A percentile compares a stretch with the other conserved stretches of the same genome.
Conservation (phyloP, 163 green algal genomes). For the Trebouxiophyceae sp. region DNA sequence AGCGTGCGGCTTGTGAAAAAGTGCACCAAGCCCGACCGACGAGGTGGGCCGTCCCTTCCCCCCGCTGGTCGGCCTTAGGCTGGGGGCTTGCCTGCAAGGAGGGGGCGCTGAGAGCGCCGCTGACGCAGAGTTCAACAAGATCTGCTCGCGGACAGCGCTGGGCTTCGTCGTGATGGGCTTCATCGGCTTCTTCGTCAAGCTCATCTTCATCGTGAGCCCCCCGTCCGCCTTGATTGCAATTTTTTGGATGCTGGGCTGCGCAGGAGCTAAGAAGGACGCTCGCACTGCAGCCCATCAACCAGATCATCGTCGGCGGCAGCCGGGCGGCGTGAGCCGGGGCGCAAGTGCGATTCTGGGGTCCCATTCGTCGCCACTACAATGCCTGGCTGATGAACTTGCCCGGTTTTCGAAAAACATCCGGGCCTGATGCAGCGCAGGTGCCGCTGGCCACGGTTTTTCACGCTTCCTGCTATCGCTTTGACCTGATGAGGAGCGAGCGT, state of each 20-base stretch:
- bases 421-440: too few relatives aligned
- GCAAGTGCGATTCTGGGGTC: too few relatives aligned
- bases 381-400: too few relatives aligned
- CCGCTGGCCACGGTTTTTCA: too few relatives aligned
- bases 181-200: constrained; percentile 96
- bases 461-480: too few relatives aligned
- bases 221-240: too few relatives aligned
- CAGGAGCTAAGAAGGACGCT: not conserved
- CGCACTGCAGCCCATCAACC: constrained; percentile 75
- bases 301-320: constrained; percentile 61
- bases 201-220: constrained; percentile 81
- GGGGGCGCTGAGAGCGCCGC: not conserved
- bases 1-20: constrained; percentile 79
- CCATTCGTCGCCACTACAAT: too few relatives aligned
- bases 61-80: not conserved
- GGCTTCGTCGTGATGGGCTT: constrained; percentile 94
- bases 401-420: too few relatives aligned
- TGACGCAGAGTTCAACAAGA: constrained; percentile 83
- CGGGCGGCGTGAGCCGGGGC: too few relatives aligned
- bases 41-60: constrained; percentile 35
- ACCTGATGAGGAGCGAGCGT: too few relatives aligned
- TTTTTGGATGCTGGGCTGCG: too few relatives aligned
- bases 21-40: constrained; percentile 88
- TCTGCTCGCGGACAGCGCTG: constrained; percentile 72
- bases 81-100: not conserved